Evolutionary conservation across 208 protist species (phyloP).

Genomic region (Acanthamoeba sp.): DNA sequence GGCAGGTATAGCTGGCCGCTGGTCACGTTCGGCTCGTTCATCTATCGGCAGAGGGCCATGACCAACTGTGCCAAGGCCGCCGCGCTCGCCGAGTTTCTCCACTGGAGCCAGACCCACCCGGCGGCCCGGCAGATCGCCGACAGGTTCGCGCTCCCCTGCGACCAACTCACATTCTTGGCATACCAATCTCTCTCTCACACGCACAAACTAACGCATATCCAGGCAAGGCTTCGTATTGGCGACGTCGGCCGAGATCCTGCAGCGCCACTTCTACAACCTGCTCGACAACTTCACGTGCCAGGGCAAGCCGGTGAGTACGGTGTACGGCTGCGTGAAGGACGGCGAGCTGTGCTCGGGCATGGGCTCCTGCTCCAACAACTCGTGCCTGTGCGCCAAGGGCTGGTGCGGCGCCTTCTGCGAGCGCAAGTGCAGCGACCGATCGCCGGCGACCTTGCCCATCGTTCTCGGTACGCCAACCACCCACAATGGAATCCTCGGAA

Average conservation of each 20-base stretch:
- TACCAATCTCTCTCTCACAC: neutral
- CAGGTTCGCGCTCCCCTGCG: neutral
- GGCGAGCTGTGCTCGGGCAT: conserved; percentile 36
- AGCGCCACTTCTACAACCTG: neutral
- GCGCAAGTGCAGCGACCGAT: neutral
- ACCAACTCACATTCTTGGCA: neutral
- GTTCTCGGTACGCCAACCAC: neutral
- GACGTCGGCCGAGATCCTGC: neutral
- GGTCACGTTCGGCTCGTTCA: conserved; percentile 32
- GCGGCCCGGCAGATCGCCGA: neutral
- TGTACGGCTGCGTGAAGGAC: neutral
- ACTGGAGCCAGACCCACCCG: neutral
- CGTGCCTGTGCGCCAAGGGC: conserved; percentile 30
- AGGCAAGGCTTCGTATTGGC: conserved; percentile 14
- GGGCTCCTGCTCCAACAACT: conserved; percentile 20
- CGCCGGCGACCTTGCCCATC: neutral
- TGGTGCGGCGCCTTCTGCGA: conserved; percentile 36
- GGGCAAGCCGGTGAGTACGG: neutral
- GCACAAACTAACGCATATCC: neutral
- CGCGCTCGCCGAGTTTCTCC: neutral
- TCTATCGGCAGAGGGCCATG: conserved; percentile 1
- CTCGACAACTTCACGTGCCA: conserved; percentile 56
- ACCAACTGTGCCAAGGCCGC: conserved; percentile 20
- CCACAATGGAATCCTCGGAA: too few species aligned
- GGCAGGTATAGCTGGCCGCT: neutral